Base-by-base conservation (phyloP, 352 stramenopile species). In the Phytophthora hibernalis region DNA sequence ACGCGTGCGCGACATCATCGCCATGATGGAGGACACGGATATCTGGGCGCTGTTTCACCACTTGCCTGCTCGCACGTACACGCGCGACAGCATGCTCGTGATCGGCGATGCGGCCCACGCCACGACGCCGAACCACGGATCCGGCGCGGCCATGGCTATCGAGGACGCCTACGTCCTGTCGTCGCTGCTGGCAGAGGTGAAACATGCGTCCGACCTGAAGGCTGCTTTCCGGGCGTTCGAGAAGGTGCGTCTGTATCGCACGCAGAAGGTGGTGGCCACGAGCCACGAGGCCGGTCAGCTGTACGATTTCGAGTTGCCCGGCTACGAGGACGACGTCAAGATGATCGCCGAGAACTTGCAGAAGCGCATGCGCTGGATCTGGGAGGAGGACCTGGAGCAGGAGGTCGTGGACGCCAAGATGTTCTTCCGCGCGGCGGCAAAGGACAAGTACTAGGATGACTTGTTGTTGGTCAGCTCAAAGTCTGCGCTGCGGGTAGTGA, bases 11-110 rank as follows among this genome's bases (percentile, higher is more conserved):
- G 65, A 67, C 45, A 77, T 77, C 65, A 70, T 74, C 37, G 68
- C 70, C 55, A 74, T 77, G 70, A 77, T 77, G 70, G 65, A 77
- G 55, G 66, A 74, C 55, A 77, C 70, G 2, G 65, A 77, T 51
- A 74, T 77, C 24, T 77, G 70, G 70, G 65, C 70, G 31, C 40
- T 77, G 6, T 74, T 74, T 35, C 54, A 77, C 16, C 65, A 77
- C 38, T 31, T 77, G 30, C 70, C 70, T 6, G 60, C 70, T 21
- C 65, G 50, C 37, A 77, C 65, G 30, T 77, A 77, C 60, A 74
- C 70, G 3, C 70, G 70, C n/a, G 55, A 26, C 33, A 55, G 63
- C 51, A 74, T 74, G 54, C 54, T 77, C 3, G 24, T 77, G 22
- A 77, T 77, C 40, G 70, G 65, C 20, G 70, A 77, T 53, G 70